A percentile compares a stretch with the other conserved stretches of the same genome.
phyloP scores from a whole-genome alignment of 2,329 filamentous ascomycete genomes.

The Penicillium hesseltinei region DNA sequence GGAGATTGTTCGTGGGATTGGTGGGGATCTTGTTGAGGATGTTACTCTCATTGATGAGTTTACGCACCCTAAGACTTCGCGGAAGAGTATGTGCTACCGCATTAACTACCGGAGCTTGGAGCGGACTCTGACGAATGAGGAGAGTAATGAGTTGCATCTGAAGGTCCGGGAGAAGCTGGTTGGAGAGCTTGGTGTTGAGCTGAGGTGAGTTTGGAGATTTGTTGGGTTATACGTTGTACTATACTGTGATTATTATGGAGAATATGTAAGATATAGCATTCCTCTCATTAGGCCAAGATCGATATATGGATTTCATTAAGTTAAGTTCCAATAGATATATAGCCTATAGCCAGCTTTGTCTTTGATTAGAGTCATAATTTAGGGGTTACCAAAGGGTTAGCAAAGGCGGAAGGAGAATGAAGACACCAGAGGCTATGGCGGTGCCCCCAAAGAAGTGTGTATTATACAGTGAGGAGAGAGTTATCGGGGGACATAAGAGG shows the following conservation, averaged over 20 bases:
- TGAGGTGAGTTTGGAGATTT: slow-evolving; percentile 54
- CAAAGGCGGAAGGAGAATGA: slow-evolving; percentile 5
- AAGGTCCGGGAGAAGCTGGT: slow-evolving; percentile 65
- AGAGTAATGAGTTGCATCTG: slow-evolving; percentile 74
- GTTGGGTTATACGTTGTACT: slow-evolving; percentile 13
- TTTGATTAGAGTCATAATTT: neutral
- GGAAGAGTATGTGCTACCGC: slow-evolving; percentile 84
- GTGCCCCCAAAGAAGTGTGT: slow-evolving; percentile 18
- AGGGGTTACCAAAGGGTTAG: neutral
- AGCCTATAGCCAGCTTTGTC: neutral
- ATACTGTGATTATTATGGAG: slow-evolving; percentile 10
- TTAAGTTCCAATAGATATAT: no score
- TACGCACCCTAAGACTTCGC: slow-evolving; percentile 77
- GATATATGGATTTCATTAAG: neutral
- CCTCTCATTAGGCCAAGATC: neutral
- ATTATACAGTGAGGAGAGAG: slow-evolving; percentile 39
- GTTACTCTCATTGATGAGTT: slow-evolving; percentile 84
- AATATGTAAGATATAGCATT: slow-evolving; percentile 20
- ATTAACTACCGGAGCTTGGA: slow-evolving; percentile 93
- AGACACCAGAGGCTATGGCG: slow-evolving; percentile 12
- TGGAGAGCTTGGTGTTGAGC: slow-evolving; percentile 71
- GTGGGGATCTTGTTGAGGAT: slow-evolving; percentile 82
- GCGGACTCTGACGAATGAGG: slow-evolving; percentile 79
- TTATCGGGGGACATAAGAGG: slow-evolving; percentile 17
- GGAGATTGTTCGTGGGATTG: slow-evolving; percentile 84